Conservation (phyloP, 768 basidiomycete genomes). For the Lenzites betulinus region DNA sequence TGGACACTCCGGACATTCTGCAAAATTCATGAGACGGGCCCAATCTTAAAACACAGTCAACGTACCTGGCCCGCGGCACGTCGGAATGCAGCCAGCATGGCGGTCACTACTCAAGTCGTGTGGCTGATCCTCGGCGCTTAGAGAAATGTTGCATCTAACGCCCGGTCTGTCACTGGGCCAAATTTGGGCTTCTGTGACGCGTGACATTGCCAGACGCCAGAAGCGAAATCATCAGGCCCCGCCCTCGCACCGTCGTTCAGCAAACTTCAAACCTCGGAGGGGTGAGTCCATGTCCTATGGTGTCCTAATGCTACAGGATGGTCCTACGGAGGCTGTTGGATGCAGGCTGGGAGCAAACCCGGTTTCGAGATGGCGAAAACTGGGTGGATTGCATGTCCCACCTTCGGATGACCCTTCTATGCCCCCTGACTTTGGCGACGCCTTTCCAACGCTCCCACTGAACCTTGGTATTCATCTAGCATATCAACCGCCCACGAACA, state of each 20-base stretch:
- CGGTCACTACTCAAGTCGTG: slow-evolving; percentile 4
- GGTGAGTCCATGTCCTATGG: slow-evolving; percentile 38
- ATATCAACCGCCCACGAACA: slow-evolving; percentile 24
- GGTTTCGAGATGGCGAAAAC: slow-evolving; percentile 3
- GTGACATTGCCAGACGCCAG: slow-evolving; percentile 5
- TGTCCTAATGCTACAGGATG: slow-evolving; percentile 13
- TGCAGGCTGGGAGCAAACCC: not conserved
- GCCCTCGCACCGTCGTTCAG: slow-evolving; percentile 23
- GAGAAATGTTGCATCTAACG: not conserved
- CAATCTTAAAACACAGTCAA: not conserved
- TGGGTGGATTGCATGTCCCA: slow-evolving; percentile 42
- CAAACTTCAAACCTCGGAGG: slow-evolving; percentile 36
- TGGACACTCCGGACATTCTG: slow-evolving; percentile 5
- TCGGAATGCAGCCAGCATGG: slow-evolving; percentile 30
- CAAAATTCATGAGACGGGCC: not conserved
- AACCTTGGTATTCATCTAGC: slow-evolving; percentile 15
- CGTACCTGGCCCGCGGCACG: slow-evolving; percentile 28
- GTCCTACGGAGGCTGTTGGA: not conserved
- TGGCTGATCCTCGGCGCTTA: not conserved
- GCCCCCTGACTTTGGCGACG: slow-evolving; percentile 14
- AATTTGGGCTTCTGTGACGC: not conserved
- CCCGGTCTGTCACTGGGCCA: not conserved
- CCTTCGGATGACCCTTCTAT: slow-evolving; percentile 42
- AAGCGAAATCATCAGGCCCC: slow-evolving; percentile 10
- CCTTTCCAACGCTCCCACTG: slow-evolving; percentile 8